Evolutionary conservation across 805 yeast genomes (phyloP), one percentile per base, ranked within the genome.

Genomic region (Saccharomycopsis oosterbeekiorum): DNA sequence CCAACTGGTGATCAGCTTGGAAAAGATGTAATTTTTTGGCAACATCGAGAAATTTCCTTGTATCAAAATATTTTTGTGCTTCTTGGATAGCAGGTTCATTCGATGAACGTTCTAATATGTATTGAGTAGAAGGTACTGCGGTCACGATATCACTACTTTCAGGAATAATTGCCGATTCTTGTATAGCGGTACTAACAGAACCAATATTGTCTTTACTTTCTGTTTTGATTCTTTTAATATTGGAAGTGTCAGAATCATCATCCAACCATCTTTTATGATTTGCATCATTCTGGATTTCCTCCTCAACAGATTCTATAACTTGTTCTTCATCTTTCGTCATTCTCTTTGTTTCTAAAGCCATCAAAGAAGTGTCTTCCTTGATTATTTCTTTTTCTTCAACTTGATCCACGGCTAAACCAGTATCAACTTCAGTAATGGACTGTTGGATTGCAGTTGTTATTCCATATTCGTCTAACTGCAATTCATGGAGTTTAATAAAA

Each of bases 31-130:
- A 72, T 39, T 80, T 56, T 41, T 58, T 81, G 2, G 81, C 89
- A 1, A 84, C 82, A 2, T 81, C 76, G 0, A 92, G 88, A 53
- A 88, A 74, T 0, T 86, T 80, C 69, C 86, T 92, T 0, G 89
- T 76, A 0, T 82, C 76, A 4, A 88, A 93, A 70, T 84, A 86
- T 85, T 85, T 0, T 94, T 93, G 53, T n/a, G 15, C 36, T 34
- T 26, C 47, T 34, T 39, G 53, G 9, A 12, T 29, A 9, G 21
- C 39, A n/a, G 37, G 53, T 14, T 54, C 57, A 42, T 47, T 34
- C 10, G 29, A n/a, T 36, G 43, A 37, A 10, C n/a, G 34, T 29
- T 67, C 68, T 26, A 62, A 4, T 8, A 34, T 29, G 24, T 53
- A 36, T 53, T 5, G 21, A 8, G 29, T 5, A 9, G 26, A 26